Evolutionary conservation across 345 rosid genomes (phyloP), one percentile per base, ranked within the genome.

Genomic region (Ricinus communis): DNA sequence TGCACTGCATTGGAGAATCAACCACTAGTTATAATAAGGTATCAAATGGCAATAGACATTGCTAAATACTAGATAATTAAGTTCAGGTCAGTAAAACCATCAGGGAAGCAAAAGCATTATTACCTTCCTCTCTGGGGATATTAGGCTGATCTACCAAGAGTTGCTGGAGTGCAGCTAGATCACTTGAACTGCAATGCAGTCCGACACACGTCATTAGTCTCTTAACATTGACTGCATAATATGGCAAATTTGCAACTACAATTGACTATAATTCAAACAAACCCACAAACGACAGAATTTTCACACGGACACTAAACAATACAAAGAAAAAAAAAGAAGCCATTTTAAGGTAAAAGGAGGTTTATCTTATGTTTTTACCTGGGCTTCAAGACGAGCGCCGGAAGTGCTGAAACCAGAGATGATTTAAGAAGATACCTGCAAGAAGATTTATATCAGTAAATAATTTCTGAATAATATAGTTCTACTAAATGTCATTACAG

Each of bases 81-180:
- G n/a, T 33, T 8, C 7, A 43, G 47, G 4, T 43, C 7, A 43
- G 8, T 25, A 12, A 21, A n/a, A n/a, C 25, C 12, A n/a, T 0
- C 12, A 22, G 57, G 47, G 47, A 43, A 43, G 47, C 14, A 43
- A 53, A 21, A 7, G 14, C 28, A 16, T 19, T 51, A 14, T 21
- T 67, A 93, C 98, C 91, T 90, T 90, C 93, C 14, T 87, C 91
- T 70, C 69, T 85, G 5, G 85, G 81, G 71, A 91, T 86, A 58
- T 94, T 90, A 38, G 97, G 97, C 62, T 91, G 88, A 84, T 94
- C 98, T 61, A 86, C 80, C 83, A 91, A 72, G 18, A 94, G 88
- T 72, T 78, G 88, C 61, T 85, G 89, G 16, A 94, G 84, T 16
- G 84, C 80, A 18, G 77, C 82, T 8, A 91, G 81, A 86, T 90